A percentile compares a stretch with the other conserved stretches of the same genome.
Conservation (phyloP, 2,329 filamentous ascomycete genomes). For the Hypoxylon sp. region DNA sequence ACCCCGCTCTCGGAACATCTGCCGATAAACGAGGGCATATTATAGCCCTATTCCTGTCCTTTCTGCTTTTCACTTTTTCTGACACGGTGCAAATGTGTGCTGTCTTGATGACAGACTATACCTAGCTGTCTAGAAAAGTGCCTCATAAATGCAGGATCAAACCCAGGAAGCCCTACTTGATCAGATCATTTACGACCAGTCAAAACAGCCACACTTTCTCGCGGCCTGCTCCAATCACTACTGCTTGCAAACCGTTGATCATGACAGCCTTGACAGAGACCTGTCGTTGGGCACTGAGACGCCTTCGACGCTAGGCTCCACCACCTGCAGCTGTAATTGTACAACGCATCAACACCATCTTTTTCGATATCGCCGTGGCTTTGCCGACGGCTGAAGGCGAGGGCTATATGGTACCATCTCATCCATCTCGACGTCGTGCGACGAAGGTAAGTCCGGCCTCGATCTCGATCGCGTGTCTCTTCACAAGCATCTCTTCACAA, state of each 20-base stretch:
- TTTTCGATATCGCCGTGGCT: slow-evolving; percentile 39
- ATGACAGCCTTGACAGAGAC: slow-evolving; percentile 52
- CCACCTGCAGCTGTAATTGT: slow-evolving; percentile 52
- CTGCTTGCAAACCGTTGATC: slow-evolving; percentile 43
- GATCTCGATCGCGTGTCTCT: slow-evolving; percentile 43
- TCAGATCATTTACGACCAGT: slow-evolving; percentile 47
- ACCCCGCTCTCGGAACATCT: slow-evolving; percentile 42
- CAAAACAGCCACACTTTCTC: slow-evolving; percentile 43
- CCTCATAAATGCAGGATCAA: slow-evolving; percentile 41
- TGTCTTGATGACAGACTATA: slow-evolving; percentile 29
- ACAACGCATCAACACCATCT: slow-evolving; percentile 63
- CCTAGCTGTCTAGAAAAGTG: slow-evolving; percentile 30
- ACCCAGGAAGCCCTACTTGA: slow-evolving; percentile 42
- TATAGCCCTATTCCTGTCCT: slow-evolving; percentile 19
- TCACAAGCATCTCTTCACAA: slow-evolving; percentile 33
- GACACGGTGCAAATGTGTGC: slow-evolving; percentile 30
- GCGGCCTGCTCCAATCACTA: slow-evolving; percentile 48
- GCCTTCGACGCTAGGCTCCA: slow-evolving; percentile 57
- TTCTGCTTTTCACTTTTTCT: slow-evolving; percentile 22
- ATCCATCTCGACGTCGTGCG: slow-evolving; percentile 40
- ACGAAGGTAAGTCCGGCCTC: slow-evolving; percentile 27
- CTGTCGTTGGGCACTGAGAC: slow-evolving; percentile 63
- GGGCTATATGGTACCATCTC: slow-evolving; percentile 45
- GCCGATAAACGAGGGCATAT: slow-evolving; percentile 37
- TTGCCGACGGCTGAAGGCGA: slow-evolving; percentile 45